phyloP scores from a whole-genome alignment of 2,329 filamentous ascomycete species.

The Allantophomopsis cytisporea region DNA sequence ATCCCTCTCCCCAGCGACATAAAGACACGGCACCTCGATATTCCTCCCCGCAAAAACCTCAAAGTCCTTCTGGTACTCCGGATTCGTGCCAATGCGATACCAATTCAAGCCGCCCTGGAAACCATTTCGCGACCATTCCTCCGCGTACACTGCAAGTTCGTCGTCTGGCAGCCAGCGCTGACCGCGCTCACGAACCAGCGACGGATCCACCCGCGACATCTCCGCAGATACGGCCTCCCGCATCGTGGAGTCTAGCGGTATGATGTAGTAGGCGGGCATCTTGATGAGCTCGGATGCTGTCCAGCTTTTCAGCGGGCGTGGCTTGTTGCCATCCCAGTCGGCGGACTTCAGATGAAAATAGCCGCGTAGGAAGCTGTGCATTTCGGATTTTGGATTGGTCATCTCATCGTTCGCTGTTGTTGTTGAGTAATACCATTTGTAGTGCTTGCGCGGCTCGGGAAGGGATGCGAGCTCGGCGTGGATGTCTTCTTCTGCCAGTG shows the following conservation, averaged over 20 bases:
- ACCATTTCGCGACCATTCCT: slow-evolving; percentile 45
- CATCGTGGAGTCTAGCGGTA: slow-evolving; percentile 44
- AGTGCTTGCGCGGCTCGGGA: slow-evolving; percentile 48
- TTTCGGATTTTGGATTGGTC: slow-evolving; percentile 31
- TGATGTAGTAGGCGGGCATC: slow-evolving; percentile 57
- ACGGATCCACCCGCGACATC: slow-evolving; percentile 36
- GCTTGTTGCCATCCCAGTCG: slow-evolving; percentile 39
- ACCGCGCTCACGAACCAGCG: slow-evolving; percentile 20
- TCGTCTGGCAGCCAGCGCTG: slow-evolving; percentile 39
- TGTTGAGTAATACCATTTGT: slow-evolving; percentile 53
- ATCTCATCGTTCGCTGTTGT: slow-evolving; percentile 30
- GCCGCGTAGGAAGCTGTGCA: slow-evolving; percentile 47
- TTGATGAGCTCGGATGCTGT: slow-evolving; percentile 38
- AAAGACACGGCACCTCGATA: slow-evolving; percentile 45
- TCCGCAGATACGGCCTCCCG: slow-evolving; percentile 37
- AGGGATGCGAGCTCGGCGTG: slow-evolving; percentile 39
- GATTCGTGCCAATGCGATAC: slow-evolving; percentile 46
- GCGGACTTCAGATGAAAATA: slow-evolving; percentile 58
- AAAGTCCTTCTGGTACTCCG: slow-evolving; percentile 32
- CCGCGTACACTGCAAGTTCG: slow-evolving; percentile 44
- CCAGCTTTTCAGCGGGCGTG: slow-evolving; percentile 39
- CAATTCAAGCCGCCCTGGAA: slow-evolving; percentile 57
- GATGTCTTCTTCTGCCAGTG: slow-evolving; percentile 26
- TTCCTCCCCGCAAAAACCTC: slow-evolving; percentile 44
- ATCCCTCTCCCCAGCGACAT: slow-evolving; percentile 47